phyloP scores from a whole-genome alignment of 2,329 filamentous ascomycete species.

The Trichoderma asperellum region DNA sequence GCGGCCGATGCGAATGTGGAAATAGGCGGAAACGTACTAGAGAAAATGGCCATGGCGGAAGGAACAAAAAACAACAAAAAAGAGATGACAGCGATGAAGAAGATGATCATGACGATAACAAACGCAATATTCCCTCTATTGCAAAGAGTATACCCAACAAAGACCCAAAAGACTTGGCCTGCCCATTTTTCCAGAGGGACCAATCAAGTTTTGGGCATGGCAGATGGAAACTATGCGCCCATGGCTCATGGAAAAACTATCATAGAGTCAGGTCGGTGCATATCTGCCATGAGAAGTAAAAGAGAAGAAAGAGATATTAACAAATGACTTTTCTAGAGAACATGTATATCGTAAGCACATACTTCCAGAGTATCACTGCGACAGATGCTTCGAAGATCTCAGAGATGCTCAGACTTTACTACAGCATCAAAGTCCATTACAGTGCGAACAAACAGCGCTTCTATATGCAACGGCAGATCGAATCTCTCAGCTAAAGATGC shows the following conservation, averaged over 20 bases:
- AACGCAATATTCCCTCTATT: not conserved
- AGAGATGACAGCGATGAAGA: not conserved
- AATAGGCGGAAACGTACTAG: not conserved
- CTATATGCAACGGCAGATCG: not conserved
- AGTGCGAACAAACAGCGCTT: not conserved
- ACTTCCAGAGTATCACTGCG: not conserved
- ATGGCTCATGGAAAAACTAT: not conserved
- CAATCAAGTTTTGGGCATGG: not conserved
- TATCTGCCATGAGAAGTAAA: not conserved
- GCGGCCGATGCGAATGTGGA: no score
- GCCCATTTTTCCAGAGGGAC: not conserved
- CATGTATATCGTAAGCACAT: not conserved
- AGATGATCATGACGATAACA: not conserved
- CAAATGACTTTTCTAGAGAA: not conserved
- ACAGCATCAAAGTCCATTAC: not conserved
- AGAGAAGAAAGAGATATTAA: not conserved
- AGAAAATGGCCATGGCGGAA: no score
- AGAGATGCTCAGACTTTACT: not conserved
- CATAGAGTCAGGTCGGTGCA: not conserved
- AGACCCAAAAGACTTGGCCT: not conserved
- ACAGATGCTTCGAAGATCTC: not conserved
- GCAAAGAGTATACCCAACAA: accelerated
- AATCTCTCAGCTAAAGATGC: not conserved
- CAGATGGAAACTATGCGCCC: not conserved
- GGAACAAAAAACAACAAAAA: not conserved